Percentiles rank a stretch among this genome's conserved stretches.
These are phyloP conservation scores for Fusarium oxysporum DNA, from an alignment of 2,329 filamentous ascomycete species.

Conservation along the genomic window DNA sequence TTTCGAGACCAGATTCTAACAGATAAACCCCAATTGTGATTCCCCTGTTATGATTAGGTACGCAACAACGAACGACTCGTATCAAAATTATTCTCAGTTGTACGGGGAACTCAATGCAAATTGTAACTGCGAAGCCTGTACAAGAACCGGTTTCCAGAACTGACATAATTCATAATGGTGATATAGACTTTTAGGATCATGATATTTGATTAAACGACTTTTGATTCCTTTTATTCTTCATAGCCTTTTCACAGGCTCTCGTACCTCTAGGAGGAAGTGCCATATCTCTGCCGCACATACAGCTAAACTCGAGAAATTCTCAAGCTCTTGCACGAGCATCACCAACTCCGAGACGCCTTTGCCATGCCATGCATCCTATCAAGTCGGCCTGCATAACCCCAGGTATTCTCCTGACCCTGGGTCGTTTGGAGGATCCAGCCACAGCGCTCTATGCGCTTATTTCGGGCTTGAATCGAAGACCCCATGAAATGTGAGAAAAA, in stretches of 20 bases:
- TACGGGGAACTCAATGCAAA: neutral
- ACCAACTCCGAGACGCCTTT: slow-evolving; percentile 58
- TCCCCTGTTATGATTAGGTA: neutral
- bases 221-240: slow-evolving; percentile 44
- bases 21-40: neutral
- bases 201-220: slow-evolving; percentile 42
- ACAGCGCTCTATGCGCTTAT: slow-evolving; percentile 9
- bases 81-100: neutral
- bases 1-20: neutral
- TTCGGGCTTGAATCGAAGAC: slow-evolving; percentile 25
- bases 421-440: slow-evolving; percentile 27
- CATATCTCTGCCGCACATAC: slow-evolving; percentile 45
- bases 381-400: slow-evolving; percentile 49
- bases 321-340: slow-evolving; percentile 49
- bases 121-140: neutral
- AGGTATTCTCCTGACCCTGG: slow-evolving; percentile 39
- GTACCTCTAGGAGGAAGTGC: slow-evolving; percentile 43
- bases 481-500: slow-evolving; percentile 39
- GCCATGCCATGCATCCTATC: slow-evolving; percentile 55
- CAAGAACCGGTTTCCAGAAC: neutral
- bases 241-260: slow-evolving; percentile 39
- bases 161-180: neutral
- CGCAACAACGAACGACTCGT: neutral
- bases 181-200: slow-evolving; percentile 13
- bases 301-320: slow-evolving; percentile 47